These are phyloP conservation scores for Hanseniaspora occidentalis DNA, from an alignment of 805 yeast genomes.

Conservation along the genomic window DNA sequence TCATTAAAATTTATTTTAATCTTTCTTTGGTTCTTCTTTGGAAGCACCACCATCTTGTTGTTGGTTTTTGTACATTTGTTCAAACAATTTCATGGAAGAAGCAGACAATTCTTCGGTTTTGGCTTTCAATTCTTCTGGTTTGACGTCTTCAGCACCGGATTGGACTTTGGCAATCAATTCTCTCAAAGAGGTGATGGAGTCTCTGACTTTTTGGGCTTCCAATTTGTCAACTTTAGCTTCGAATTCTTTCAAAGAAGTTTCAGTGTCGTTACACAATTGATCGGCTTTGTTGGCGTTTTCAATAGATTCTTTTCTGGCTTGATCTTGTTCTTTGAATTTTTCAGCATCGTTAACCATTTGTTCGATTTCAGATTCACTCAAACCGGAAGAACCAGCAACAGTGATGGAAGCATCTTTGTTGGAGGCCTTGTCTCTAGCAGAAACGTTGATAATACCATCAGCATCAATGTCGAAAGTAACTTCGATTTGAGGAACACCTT, in stretches of 20 bases:
- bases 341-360: constrained; percentile 86
- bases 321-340: constrained; percentile 77
- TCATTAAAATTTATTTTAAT: neutral
- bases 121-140: constrained; percentile 49
- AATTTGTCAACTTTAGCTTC: constrained; percentile 42
- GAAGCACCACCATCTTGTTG: constrained; percentile 13
- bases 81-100: constrained; percentile 64
- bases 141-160: constrained; percentile 44
- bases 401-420: constrained; percentile 92
- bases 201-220: constrained; percentile 35
- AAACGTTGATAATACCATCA: constrained; percentile 92
- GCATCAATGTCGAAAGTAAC: constrained; percentile 95
- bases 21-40: constrained; percentile 1
- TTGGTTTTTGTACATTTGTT: constrained; percentile 37
- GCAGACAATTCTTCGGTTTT: constrained; percentile 67
- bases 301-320: constrained; percentile 71
- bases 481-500: constrained; percentile 73
- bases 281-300: constrained; percentile 73
- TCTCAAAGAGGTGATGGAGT: constrained; percentile 44
- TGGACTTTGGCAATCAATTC: constrained; percentile 55
- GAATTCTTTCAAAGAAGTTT: constrained; percentile 68
- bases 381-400: constrained; percentile 91
- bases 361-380: constrained; percentile 81
- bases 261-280: constrained; percentile 75
- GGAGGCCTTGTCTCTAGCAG: constrained; percentile 87